A percentile compares a stretch with the other conserved stretches of the same genome.
Evolutionary conservation across 73 alveolate genomes (phyloP).

Genomic region (Tetrahymena thermophila): DNA sequence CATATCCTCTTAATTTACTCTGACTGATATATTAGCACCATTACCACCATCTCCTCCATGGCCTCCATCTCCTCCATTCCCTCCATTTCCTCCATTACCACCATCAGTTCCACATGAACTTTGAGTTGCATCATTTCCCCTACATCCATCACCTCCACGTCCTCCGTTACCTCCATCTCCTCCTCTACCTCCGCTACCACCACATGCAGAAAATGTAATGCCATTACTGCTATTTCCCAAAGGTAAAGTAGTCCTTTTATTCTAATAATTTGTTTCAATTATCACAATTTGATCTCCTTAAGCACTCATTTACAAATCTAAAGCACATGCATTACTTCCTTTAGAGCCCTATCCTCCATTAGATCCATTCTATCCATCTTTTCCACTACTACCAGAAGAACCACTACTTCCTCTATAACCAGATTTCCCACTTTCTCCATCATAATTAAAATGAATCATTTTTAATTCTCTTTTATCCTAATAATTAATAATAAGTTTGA

Average conservation of each 20-base stretch:
- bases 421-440: neutral
- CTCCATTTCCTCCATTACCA: neutral
- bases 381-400: neutral
- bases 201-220: neutral
- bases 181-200: neutral
- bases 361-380: neutral
- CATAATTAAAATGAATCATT: neutral
- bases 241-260: no score
- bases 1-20: neutral
- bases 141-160: neutral
- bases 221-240: no score
- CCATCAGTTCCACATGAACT: neutral
- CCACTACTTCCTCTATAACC: neutral
- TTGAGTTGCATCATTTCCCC: neutral
- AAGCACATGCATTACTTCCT: neutral
- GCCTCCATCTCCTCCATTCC: neutral
- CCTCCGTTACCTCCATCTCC: neutral
- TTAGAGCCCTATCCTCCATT: neutral
- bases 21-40: neutral
- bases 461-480: no score
- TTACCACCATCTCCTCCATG: neutral
- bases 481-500: no score
- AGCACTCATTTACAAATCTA: no score
- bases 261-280: no score
- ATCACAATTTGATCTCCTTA: no score